Evolutionary conservation across 2,329 filamentous ascomycete genomes (phyloP).

Genomic region (Trichophyton mentagrophytes): DNA sequence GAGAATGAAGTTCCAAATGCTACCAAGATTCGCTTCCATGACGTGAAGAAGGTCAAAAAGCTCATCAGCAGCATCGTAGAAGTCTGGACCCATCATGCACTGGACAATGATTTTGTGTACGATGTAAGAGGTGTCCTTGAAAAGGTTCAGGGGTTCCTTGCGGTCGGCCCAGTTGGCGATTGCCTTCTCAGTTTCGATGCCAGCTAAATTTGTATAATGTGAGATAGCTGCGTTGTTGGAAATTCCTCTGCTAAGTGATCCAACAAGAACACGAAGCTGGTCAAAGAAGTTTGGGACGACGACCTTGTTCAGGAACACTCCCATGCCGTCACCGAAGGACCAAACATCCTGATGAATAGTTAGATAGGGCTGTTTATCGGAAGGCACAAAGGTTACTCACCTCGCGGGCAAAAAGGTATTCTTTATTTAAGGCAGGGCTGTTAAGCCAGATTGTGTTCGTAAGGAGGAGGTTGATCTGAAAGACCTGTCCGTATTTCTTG

Average conservation of each 20-base stretch:
- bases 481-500: constrained; percentile 10
- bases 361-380: not conserved
- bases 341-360: constrained; percentile 9
- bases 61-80: constrained; percentile 12
- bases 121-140: constrained; percentile 12
- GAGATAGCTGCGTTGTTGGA: constrained; percentile 10
- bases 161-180: constrained; percentile 7
- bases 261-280: constrained; percentile 10
- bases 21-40: constrained; percentile 12
- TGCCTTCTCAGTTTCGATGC: constrained; percentile 8
- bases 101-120: constrained; percentile 13
- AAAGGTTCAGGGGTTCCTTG: constrained; percentile 10
- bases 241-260: constrained; percentile 12
- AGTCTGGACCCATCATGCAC: constrained; percentile 14
- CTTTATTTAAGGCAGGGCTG: constrained; percentile 9
- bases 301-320: constrained; percentile 14
- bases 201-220: constrained; percentile 10
- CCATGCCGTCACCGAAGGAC: constrained; percentile 14
- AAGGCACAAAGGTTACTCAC: not conserved
- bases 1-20: constrained; percentile 11
- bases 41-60: constrained; percentile 12
- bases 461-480: constrained; percentile 10
- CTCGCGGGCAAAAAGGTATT: constrained; percentile 12
- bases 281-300: constrained; percentile 13
- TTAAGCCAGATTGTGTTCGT: constrained; percentile 11